Conservation (phyloP, 1,284 basidiomycete species). For the Ustilago cynodontis region DNA sequence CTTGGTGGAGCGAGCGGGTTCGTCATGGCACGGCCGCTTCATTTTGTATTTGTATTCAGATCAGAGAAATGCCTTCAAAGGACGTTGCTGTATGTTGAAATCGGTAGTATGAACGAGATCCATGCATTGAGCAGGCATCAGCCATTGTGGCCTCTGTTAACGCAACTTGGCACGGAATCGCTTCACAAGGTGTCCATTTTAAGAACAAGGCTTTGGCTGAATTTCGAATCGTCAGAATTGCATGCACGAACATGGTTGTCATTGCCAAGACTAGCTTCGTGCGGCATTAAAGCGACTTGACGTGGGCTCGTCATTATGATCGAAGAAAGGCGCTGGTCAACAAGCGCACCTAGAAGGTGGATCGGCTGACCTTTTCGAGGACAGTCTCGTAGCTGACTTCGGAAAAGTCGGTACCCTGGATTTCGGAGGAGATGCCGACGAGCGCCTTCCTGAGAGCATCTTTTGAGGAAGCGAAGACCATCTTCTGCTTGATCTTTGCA, state of each 20-base stretch:
- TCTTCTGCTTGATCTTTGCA: conserved; percentile 90
- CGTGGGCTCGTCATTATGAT: background rate
- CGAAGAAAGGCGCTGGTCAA: background rate
- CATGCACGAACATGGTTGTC: background rate
- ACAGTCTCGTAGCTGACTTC: conserved; percentile 81
- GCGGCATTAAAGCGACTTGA: background rate
- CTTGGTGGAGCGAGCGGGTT: background rate
- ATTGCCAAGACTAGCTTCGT: background rate
- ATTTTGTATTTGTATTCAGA: conserved; percentile 9
- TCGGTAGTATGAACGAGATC: too few species aligned
- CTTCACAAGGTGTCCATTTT: background rate
- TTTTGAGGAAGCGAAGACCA: conserved; percentile 93
- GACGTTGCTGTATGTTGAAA: background rate
- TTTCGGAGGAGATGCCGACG: conserved; percentile 80
- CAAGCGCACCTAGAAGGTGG: conserved; percentile 41
- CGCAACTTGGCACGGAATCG: background rate
- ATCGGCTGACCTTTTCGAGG: conserved; percentile 32
- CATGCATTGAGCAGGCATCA: background rate
- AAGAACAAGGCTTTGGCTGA: background rate
- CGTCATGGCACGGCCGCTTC: background rate
- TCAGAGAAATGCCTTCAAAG: background rate
- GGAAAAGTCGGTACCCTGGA: conserved; percentile 86
- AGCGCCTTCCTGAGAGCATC: conserved; percentile 82
- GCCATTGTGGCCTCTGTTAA: background rate
- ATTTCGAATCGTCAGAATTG: background rate